These are phyloP conservation scores for Immersiella caudata DNA, from an alignment of 495 filamentous ascomycete species.

Conservation along the genomic window DNA sequence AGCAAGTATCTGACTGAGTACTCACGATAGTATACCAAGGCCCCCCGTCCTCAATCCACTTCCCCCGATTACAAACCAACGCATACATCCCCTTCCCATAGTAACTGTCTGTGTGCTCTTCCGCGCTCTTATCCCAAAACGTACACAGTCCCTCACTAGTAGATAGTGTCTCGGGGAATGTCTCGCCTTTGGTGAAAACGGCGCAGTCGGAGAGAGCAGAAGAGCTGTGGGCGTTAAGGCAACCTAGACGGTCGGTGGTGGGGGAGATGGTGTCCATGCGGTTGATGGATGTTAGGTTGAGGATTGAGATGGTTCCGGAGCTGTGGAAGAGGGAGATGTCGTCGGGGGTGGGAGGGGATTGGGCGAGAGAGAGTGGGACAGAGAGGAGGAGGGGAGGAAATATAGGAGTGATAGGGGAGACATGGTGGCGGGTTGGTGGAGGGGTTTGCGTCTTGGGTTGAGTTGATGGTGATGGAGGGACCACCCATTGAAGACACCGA, in stretches of 20 bases:
- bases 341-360: background rate
- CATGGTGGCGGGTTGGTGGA: too few relatives aligned
- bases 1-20: too few relatives aligned
- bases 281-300: background rate
- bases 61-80: constrained; percentile 27
- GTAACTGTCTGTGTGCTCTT: constrained; percentile 39
- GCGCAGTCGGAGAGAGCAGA: constrained; percentile 36
- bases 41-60: constrained; percentile 3
- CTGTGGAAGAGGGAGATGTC: background rate
- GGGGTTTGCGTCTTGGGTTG: background rate
- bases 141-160: constrained; percentile 36
- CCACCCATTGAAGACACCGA: too few relatives aligned
- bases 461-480: too few relatives aligned
- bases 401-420: background rate
- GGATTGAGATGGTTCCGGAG: background rate
- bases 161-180: constrained; percentile 35
- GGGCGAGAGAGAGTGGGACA: background rate
- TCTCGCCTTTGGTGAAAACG: constrained; percentile 30
- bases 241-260: constrained; percentile 30
- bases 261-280: background rate
- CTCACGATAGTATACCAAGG: background rate
- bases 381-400: background rate
- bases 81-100: constrained; percentile 37
- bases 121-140: constrained; percentile 35
- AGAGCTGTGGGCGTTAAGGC: constrained; percentile 33